Base-by-base conservation (phyloP, 2,329 filamentous ascomycete genomes). In the Graphilbum ipis-grandicollis region DNA sequence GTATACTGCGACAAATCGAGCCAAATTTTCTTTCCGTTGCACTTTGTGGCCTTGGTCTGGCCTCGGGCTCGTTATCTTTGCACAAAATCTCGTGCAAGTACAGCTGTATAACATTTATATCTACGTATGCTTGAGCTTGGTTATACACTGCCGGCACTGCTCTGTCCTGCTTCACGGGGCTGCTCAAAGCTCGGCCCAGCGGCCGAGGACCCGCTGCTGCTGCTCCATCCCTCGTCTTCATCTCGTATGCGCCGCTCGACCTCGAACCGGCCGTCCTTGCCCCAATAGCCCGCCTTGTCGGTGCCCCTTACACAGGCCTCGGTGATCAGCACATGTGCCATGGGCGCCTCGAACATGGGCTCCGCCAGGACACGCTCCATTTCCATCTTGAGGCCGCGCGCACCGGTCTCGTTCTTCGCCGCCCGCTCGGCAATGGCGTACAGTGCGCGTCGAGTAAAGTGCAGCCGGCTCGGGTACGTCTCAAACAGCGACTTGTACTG, bases 401-500 rank as follows among this genome's bases (percentile, higher is more conserved):
- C 82, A 3, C 90, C 90, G 0, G 88, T 94, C 39, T 63, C 65
- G 17, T 68, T 61, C 43, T 58, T 57, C 29, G 63, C 58, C 21
- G 78, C 79, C 30, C 67, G 59, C 42, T 75, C 70, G 3, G 90
- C 88, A 40, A 98, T 75, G 35, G 81, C 80, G 43, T 75, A 67
- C n/a, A 96, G 60, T 0, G 88, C 80, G 7, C 75, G 73, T 4
- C 73, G 78, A 0, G 88, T 94, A 57, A 96, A 92, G 45, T 72
- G 74, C 3, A 98, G 63, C 34, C 82, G 78, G 38, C 79, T 84
- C 0, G 90, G 79, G 43, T 75, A 78, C 1, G 72, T 77, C 39
- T 79, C 72, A 51, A 96, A 94, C 1, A 94, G 71, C 3, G 85
- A 77, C 15, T 77, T 80, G 55, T 94, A 96, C 56, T 98, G 90